Percentiles rank a stretch among this genome's conserved stretches.
Evolutionary conservation across 306 rosid species (phyloP).

Genomic region (Leucaena leucocephala): DNA sequence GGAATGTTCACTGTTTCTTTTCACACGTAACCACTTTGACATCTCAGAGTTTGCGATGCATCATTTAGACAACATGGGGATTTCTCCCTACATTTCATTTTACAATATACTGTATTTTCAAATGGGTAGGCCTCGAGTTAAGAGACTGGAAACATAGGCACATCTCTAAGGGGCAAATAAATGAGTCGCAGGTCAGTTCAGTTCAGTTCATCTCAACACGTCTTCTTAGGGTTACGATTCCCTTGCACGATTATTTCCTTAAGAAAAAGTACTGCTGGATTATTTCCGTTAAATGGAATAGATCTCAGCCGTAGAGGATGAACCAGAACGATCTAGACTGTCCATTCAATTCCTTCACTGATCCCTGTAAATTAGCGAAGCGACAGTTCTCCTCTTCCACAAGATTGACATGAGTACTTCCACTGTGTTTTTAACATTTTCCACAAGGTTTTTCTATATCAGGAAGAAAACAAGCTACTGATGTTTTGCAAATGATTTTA

Average conservation of each 20-base stretch:
- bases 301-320: not conserved
- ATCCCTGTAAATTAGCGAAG: not conserved
- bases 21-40: not conserved
- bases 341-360: not conserved
- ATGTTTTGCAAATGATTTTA: not conserved
- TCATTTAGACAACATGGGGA: not conserved
- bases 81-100: not conserved
- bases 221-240: not conserved
- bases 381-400: not conserved
- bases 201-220: not conserved
- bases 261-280: not conserved
- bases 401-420: not conserved
- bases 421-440: not conserved
- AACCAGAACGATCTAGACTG: not conserved
- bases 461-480: not conserved
- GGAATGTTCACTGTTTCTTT: constrained; percentile 7
- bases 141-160: constrained; percentile 11
- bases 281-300: not conserved
- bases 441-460: not conserved
- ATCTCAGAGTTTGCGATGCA: constrained; percentile 7
- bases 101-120: not conserved
- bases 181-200: not conserved
- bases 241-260: not conserved
- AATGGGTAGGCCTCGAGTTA: too few species aligned
- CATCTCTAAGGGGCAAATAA: constrained; percentile 5